Evolutionary conservation across 2,329 filamentous ascomycete genomes (phyloP).

Genomic region (Hymenoscyphus scutula): DNA sequence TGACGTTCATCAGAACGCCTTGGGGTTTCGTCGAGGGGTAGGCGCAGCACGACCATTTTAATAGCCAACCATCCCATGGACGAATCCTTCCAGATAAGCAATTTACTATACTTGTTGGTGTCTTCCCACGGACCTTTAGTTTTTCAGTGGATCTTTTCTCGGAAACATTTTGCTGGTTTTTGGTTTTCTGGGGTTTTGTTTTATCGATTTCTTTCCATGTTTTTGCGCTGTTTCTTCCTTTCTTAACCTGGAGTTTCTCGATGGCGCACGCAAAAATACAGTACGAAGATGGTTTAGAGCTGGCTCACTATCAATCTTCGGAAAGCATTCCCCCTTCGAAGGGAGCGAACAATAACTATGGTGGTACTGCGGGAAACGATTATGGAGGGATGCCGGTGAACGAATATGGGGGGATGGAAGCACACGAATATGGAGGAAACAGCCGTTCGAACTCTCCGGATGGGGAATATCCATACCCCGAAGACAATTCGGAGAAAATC

Average conservation of each 20-base stretch:
- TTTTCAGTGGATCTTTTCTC: background rate
- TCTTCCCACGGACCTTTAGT: background rate
- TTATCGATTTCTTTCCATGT: background rate
- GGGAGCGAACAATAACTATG: constrained; percentile 10
- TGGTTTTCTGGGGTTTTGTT: background rate
- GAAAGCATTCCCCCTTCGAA: constrained; percentile 4
- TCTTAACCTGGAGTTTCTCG: background rate
- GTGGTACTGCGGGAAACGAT: background rate
- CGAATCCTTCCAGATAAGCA: background rate
- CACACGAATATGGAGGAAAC: constrained; percentile 15
- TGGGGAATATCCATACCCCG: constrained; percentile 17
- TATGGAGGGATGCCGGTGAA: constrained; percentile 13
- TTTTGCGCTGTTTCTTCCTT: constrained; percentile 1
- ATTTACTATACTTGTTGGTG: background rate
- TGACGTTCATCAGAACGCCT: background rate
- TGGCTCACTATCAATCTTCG: constrained; percentile 10
- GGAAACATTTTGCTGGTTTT: background rate
- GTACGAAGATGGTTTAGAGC: constrained; percentile 18
- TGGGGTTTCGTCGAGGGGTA: background rate
- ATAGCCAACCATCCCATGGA: background rate
- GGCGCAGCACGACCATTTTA: background rate
- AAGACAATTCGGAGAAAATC: constrained; percentile 22
- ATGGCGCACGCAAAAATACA: constrained; percentile 12
- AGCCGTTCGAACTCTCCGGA: constrained; percentile 4
- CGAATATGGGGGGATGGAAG: constrained; percentile 18